These are phyloP conservation scores for Sporothrix inflata DNA, from an alignment of 2,329 filamentous ascomycete species.

Conservation along the genomic window DNA sequence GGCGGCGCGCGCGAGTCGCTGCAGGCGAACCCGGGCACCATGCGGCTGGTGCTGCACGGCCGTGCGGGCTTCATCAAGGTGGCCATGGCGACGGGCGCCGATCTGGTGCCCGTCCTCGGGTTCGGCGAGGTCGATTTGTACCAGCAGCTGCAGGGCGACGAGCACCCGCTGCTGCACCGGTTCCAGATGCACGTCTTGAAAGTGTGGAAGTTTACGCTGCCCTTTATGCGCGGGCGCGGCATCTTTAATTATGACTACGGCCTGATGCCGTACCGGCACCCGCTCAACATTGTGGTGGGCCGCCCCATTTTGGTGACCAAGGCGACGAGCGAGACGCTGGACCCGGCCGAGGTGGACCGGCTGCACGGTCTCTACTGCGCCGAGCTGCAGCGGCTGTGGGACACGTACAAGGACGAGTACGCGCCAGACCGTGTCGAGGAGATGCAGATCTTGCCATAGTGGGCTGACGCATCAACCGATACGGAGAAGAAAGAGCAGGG, in stretches of 20 bases:
- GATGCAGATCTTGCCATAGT: slow-evolving; percentile 60
- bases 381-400: slow-evolving; percentile 74
- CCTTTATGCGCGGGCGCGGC: slow-evolving; percentile 85
- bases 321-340: slow-evolving; percentile 59
- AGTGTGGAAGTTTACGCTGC: slow-evolving; percentile 87
- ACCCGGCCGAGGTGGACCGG: slow-evolving; percentile 75
- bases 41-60: slow-evolving; percentile 78
- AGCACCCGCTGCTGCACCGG: slow-evolving; percentile 78
- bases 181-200: slow-evolving; percentile 84
- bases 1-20: slow-evolving; percentile 92
- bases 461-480: too few relatives aligned
- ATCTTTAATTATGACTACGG: slow-evolving; percentile 98
- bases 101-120: slow-evolving; percentile 86
- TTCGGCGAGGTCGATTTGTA: slow-evolving; percentile 98
- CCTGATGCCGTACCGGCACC: slow-evolving; percentile 87
- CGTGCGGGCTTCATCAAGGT: slow-evolving; percentile 95
- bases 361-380: slow-evolving; percentile 78
- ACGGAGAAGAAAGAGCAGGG: too few relatives aligned
- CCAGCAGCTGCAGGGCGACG: slow-evolving; percentile 78
- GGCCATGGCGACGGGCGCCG: slow-evolving; percentile 87
- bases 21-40: slow-evolving; percentile 76
- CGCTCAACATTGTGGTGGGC: slow-evolving; percentile 88
- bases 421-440: slow-evolving; percentile 65
- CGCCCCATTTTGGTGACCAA: slow-evolving; percentile 72
- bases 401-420: slow-evolving; percentile 78